phyloP scores from a whole-genome alignment of 768 basidiomycete genomes.

The Termitomyces sp. region DNA sequence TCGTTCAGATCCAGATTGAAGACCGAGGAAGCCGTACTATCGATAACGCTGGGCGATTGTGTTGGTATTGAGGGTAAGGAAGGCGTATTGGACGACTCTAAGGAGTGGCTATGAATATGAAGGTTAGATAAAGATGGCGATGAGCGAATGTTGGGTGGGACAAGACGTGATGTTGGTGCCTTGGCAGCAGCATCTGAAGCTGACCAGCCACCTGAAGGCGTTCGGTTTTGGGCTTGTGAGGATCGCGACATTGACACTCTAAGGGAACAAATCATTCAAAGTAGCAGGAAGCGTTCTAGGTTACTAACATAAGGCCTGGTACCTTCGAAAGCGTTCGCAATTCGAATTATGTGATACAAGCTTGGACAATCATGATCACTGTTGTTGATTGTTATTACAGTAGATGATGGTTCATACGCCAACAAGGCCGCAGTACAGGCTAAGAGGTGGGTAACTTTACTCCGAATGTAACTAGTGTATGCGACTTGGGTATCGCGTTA shows the following conservation, averaged over 20 bases:
- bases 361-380: background rate
- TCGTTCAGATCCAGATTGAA: conserved; percentile 62
- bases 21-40: conserved; percentile 70
- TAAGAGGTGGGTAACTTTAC: too few relatives aligned
- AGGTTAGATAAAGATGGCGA: conserved; percentile 54
- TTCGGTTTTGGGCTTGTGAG: conserved; percentile 14
- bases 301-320: background rate
- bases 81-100: conserved; percentile 25
- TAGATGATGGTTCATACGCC: too few relatives aligned
- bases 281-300: background rate
- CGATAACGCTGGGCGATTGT: conserved; percentile 30
- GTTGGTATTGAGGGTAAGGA: conserved; percentile 24
- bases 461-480: too few relatives aligned
- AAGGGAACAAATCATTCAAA: background rate
- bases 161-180: conserved; percentile 49
- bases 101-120: conserved; percentile 48
- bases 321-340: background rate
- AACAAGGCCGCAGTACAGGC: too few relatives aligned
- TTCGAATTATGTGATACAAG: background rate
- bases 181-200: conserved; percentile 14
- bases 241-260: conserved; percentile 20
- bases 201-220: conserved; percentile 12
- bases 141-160: conserved; percentile 46
- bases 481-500: too few relatives aligned
- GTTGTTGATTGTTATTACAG: background rate